These are phyloP conservation scores for Cystoisospora suis DNA, from an alignment of 169 alveolate genomes.

Conservation along the genomic window DNA sequence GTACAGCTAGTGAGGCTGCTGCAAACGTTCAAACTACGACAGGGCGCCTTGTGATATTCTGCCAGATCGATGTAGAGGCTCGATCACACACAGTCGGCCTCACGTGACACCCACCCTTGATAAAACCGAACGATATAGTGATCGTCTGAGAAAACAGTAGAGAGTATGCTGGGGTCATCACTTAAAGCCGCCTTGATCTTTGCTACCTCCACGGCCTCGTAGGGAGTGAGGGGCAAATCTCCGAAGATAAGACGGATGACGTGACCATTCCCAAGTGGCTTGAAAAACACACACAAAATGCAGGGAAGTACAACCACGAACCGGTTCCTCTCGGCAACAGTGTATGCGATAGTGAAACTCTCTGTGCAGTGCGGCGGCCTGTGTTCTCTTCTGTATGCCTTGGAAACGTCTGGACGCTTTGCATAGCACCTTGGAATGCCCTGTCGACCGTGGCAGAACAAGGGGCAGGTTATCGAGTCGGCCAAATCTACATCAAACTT, in stretches of 20 bases:
- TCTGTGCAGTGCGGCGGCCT: too few relatives aligned
- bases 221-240: conserved; percentile 70
- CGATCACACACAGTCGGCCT: not conserved
- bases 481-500: too few relatives aligned
- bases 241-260: conserved; percentile 71
- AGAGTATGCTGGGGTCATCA: conserved; percentile 52
- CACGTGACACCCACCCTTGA: conserved; percentile 65
- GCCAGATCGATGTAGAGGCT: not conserved
- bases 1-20: too few relatives aligned
- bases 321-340: too few relatives aligned
- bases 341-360: too few relatives aligned
- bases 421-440: too few relatives aligned
- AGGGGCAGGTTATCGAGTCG: too few relatives aligned
- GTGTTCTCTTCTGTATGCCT: too few relatives aligned
- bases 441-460: too few relatives aligned
- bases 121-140: conserved; percentile 69
- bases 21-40: too few relatives aligned
- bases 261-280: conserved; percentile 49
- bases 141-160: conserved; percentile 71
- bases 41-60: too few relatives aligned
- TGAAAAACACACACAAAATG: not conserved
- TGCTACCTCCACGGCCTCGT: conserved; percentile 66
- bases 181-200: conserved; percentile 67
- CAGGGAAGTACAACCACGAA: not conserved
- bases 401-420: too few relatives aligned